Evolutionary conservation across 768 basidiomycete species (phyloP).

Genomic region (Tulasnella sp.): DNA sequence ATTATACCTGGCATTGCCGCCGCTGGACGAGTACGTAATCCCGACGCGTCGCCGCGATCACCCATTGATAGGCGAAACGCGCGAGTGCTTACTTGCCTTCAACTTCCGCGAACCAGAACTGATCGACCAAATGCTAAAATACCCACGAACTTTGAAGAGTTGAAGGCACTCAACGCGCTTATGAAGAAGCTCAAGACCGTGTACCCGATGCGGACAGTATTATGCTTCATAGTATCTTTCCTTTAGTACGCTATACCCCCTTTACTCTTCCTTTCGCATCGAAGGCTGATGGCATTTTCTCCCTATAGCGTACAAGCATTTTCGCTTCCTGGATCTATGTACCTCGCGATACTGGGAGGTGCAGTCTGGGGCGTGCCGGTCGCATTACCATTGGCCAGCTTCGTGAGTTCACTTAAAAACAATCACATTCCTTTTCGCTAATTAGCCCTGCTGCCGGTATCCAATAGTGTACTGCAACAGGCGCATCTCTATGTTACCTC

Average conservation of each 20-base stretch:
- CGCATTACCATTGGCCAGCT: conserved; percentile 78
- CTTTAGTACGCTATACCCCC: conserved; percentile 60
- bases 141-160: conserved; percentile 81
- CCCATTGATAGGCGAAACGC: background rate
- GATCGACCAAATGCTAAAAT: conserved; percentile 70
- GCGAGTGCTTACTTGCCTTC: background rate
- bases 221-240: conserved; percentile 83
- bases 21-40: conserved; percentile 62
- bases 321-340: conserved; percentile 95
- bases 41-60: too few species aligned
- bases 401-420: conserved; percentile 29
- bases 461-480: conserved; percentile 66
- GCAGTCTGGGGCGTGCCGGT: conserved; percentile 87
- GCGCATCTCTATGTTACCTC: conserved; percentile 84
- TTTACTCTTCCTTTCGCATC: background rate
- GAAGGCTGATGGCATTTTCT: background rate
- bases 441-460: background rate
- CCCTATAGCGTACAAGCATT: conserved; percentile 78
- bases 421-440: background rate
- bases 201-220: conserved; percentile 72
- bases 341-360: conserved; percentile 89
- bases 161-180: conserved; percentile 74
- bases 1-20: conserved; percentile 72
- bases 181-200: conserved; percentile 87
- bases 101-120: conserved; percentile 33